Base-by-base conservation (phyloP, 1,284 basidiomycete genomes). In the Ustilago shanxiensis region DNA sequence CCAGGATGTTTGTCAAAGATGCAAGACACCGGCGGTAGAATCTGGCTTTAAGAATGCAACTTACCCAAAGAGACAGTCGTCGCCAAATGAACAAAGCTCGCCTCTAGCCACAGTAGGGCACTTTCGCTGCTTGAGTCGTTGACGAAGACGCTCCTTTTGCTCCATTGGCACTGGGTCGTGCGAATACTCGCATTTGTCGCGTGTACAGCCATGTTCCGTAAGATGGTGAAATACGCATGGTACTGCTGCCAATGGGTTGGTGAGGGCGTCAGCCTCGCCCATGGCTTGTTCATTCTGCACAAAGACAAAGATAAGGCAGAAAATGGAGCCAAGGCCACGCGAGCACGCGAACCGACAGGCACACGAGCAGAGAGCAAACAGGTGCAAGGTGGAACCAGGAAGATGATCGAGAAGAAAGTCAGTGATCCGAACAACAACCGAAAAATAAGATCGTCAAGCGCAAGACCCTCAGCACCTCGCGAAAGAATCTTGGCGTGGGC, bases 201-300 rank as follows among this genome's bases (percentile, higher is more conserved):
- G 53, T 64, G 67, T 2, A 70, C 66, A 1, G 10, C 1, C 11
- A 49, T 16, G 53, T 28, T n/a, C n/a, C n/a, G n/a, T 8, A 14
- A 77, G 54, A 45, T 77, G 75, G 45, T 70, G 57, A 35, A 69
- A 77, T 7, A 61, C 35, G 47, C 75, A 77, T 6, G 75, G 71
- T 3, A 3, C 37, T 7, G 31, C 24, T 2, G 20, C 11, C 3
- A 18, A 31, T 6, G 41, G 2, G 14, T 37, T 28, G 26, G 35
- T 13, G 18, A 41, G 9, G 10, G 29, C 22, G 14, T 51, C 53
- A 5, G 44, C 60, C 11, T 26, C 26, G 4, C 16, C 59, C 18
- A n/a, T 20, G 7, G 57, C 64, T 28, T 55, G 61, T 16, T 24
- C 35, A 28, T 58, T 31, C 63, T 62, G 54, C 35, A 16, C 3